These are phyloP conservation scores for Phialophora chinensis DNA, from an alignment of 2,329 filamentous ascomycete species.

Conservation along the genomic window DNA sequence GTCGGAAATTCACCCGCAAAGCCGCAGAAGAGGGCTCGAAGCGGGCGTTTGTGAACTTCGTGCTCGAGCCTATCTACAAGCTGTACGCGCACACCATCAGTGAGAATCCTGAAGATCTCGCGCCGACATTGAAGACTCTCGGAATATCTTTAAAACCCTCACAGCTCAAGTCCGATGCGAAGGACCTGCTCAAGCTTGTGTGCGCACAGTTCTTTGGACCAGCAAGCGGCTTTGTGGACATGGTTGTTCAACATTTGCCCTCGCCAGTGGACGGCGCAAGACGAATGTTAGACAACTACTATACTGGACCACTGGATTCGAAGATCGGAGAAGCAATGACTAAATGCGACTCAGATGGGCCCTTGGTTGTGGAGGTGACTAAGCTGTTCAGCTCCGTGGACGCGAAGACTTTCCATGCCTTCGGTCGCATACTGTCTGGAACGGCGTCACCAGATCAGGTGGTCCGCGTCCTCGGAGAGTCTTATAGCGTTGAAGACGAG, in stretches of 20 bases:
- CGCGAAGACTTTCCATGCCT: slow-evolving; percentile 87
- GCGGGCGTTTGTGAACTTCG: slow-evolving; percentile 90
- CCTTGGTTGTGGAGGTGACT: slow-evolving; percentile 87
- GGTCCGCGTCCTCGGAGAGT: slow-evolving; percentile 90
- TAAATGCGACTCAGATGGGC: slow-evolving; percentile 84
- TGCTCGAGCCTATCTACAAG: slow-evolving; percentile 97
- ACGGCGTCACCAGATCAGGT: slow-evolving; percentile 80
- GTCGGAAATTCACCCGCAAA: slow-evolving; percentile 90
- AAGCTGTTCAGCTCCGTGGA: slow-evolving; percentile 92
- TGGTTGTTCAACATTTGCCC: slow-evolving; percentile 87
- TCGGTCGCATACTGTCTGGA: slow-evolving; percentile 91
- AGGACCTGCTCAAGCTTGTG: slow-evolving; percentile 83
- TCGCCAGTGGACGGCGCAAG: slow-evolving; percentile 81
- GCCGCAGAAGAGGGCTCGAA: slow-evolving; percentile 78
- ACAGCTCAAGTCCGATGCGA: slow-evolving; percentile 88
- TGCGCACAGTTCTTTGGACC: slow-evolving; percentile 96
- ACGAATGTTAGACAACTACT: slow-evolving; percentile 80
- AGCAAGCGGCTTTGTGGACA: slow-evolving; percentile 89
- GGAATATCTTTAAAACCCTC: slow-evolving; percentile 90
- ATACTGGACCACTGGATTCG: slow-evolving; percentile 86
- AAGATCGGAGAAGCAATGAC: slow-evolving; percentile 81
- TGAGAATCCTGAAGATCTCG: slow-evolving; percentile 83
- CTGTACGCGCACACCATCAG: slow-evolving; percentile 94
- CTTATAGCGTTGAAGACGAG: slow-evolving; percentile 94
- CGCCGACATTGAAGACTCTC: slow-evolving; percentile 75